Conservation (phyloP, 192 early-diverging fungal species). For the Mortierella antarctica region DNA sequence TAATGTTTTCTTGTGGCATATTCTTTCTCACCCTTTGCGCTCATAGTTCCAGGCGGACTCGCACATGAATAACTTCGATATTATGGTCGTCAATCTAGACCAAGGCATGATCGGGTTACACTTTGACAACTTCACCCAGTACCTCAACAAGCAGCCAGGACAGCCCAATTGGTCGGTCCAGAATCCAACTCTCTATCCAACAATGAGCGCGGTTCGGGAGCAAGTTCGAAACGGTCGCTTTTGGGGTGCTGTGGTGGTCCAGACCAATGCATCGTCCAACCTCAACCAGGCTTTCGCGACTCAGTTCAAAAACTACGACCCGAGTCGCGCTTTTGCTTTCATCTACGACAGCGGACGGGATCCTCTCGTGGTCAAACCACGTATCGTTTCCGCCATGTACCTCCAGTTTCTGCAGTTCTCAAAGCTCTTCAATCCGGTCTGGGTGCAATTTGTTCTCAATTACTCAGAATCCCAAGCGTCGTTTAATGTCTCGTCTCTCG, state of each 20-base stretch:
- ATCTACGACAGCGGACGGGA: constrained; percentile 43
- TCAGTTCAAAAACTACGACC: constrained; percentile 21
- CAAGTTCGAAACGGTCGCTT: constrained; percentile 20
- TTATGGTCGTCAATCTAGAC: constrained; percentile 45
- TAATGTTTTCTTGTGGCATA: not conserved
- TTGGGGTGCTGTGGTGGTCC: constrained; percentile 45
- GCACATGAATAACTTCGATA: constrained; percentile 23
- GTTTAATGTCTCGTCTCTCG: not conserved
- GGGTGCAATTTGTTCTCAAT: constrained; percentile 22
- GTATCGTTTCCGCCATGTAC: constrained; percentile 43
- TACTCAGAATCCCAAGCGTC: not conserved
- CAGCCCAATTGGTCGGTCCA: constrained; percentile 28
- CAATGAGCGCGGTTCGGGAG: constrained; percentile 2
- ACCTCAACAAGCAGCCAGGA: constrained; percentile 14
- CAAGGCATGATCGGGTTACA: constrained; percentile 30
- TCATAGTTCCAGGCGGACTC: constrained; percentile 24
- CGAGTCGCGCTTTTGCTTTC: constrained; percentile 28
- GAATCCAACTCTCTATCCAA: constrained; percentile 2
- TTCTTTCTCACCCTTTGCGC: not conserved
- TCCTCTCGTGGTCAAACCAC: constrained; percentile 36
- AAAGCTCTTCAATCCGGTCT: constrained; percentile 29
- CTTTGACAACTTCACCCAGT: constrained; percentile 20
- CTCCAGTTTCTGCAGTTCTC: constrained; percentile 33
- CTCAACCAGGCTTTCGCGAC: constrained; percentile 11
- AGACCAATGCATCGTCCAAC: constrained; percentile 28